A percentile compares a stretch with the other conserved stretches of the same genome.
phyloP scores from a whole-genome alignment of 2,329 filamentous ascomycete genomes.

The Pseudonectria foliicola region DNA sequence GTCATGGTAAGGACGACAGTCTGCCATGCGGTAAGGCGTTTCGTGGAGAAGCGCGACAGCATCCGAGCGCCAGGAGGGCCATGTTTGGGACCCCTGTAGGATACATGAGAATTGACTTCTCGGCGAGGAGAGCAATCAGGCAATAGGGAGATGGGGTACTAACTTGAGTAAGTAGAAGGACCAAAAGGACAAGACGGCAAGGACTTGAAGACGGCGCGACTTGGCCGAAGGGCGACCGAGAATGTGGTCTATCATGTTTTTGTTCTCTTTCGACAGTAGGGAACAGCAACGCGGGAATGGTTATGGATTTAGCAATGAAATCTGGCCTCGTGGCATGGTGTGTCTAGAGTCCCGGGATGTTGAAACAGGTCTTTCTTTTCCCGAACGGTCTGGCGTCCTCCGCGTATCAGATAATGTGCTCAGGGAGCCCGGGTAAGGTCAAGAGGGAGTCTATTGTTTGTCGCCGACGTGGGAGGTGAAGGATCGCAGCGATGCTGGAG shows the following conservation, averaged over 20 bases:
- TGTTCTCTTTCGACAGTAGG: neutral
- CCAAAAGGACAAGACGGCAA: slow-evolving; percentile 90
- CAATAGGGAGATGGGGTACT: slow-evolving; percentile 12
- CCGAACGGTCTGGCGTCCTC: slow-evolving; percentile 11
- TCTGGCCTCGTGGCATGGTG: slow-evolving; percentile 11
- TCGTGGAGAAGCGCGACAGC: slow-evolving; percentile 64
- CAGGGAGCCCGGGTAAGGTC: no score
- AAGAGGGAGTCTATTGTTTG: no score
- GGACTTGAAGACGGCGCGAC: slow-evolving; percentile 86
- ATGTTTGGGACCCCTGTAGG: slow-evolving; percentile 68
- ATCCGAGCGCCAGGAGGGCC: slow-evolving; percentile 70
- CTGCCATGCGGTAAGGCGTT: slow-evolving; percentile 79
- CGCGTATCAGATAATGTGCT: slow-evolving; percentile 16
- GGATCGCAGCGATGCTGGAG: no score
- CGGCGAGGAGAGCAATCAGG: neutral
- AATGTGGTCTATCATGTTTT: slow-evolving; percentile 71
- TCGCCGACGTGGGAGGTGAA: no score
- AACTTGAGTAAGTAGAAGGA: slow-evolving; percentile 73
- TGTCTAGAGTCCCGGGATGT: slow-evolving; percentile 2
- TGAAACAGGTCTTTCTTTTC: no score
- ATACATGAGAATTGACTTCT: slow-evolving; percentile 9
- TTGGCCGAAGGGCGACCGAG: slow-evolving; percentile 84
- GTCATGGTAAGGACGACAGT: slow-evolving; percentile 80
- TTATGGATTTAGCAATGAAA: slow-evolving; percentile 1
- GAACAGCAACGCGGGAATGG: neutral